These are phyloP conservation scores for Thamnidium elegans DNA, from an alignment of 192 early-diverging fungal species.

Conservation along the genomic window DNA sequence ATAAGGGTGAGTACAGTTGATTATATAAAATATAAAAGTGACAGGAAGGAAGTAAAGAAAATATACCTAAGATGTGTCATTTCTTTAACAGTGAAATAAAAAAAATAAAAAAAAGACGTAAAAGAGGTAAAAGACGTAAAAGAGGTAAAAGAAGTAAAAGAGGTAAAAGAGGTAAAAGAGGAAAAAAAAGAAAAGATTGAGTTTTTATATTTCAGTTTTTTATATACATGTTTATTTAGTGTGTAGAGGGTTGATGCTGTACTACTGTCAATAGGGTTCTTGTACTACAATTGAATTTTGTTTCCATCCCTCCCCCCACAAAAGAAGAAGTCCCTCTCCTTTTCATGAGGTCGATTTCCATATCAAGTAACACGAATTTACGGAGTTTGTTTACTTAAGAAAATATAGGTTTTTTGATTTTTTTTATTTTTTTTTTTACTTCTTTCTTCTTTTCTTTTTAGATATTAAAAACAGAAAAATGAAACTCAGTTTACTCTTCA, in stretches of 20 bases:
- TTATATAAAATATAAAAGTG: no score
- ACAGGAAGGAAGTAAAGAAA: no score
- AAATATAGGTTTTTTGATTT: neutral
- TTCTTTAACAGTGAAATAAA: neutral
- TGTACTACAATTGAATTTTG: no score
- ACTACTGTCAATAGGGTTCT: neutral
- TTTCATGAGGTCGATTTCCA: no score
- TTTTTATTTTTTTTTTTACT: neutral
- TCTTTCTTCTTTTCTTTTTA: neutral
- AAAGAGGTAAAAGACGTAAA: neutral
- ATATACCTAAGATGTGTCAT: slow-evolving; percentile 18
- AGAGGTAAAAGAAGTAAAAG: neutral
- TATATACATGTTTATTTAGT: neutral
- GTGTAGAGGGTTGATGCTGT: neutral
- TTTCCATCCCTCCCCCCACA: no score
- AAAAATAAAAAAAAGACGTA: neutral
- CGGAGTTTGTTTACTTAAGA: no score
- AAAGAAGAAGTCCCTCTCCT: no score
- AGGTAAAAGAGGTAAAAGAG: neutral
- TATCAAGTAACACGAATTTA: no score
- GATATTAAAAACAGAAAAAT: neutral
- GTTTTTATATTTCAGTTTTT: neutral
- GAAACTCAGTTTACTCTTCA: slow-evolving; percentile 11
- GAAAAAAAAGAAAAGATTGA: neutral
- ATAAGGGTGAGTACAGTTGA: neutral